These are phyloP conservation scores for Magnolia officinalis DNA, from an alignment of 164 flowering plant genomes.

Conservation along the genomic window DNA sequence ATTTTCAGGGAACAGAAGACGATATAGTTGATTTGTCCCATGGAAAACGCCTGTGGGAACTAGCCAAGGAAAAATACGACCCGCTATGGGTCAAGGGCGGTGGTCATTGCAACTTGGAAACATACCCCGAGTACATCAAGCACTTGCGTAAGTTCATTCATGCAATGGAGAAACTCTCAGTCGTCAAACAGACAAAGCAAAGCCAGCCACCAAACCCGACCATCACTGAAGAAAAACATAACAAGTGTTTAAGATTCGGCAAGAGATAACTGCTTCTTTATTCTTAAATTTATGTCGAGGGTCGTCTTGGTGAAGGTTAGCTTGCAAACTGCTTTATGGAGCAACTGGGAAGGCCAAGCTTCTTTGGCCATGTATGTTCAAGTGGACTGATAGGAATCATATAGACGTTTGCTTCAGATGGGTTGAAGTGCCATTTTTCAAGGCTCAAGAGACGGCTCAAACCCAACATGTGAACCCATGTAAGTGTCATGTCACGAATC, in stretches of 20 bases:
- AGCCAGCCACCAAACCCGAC: conserved; percentile 32
- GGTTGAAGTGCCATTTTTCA: not conserved
- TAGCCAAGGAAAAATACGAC: conserved; percentile 88
- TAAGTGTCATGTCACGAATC: not conserved
- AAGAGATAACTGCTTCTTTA: conserved; percentile 33
- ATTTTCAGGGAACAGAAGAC: conserved; percentile 75
- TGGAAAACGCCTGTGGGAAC: conserved; percentile 93
- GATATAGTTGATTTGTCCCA: conserved; percentile 93
- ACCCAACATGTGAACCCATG: conserved; percentile 4
- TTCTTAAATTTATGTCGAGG: not conserved
- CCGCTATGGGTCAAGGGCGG: conserved; percentile 97
- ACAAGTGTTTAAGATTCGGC: conserved; percentile 83
- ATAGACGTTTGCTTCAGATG: conserved; percentile 10
- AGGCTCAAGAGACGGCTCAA: conserved; percentile 5
- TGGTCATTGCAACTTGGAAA: conserved; percentile 95
- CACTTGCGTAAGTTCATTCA: conserved; percentile 82
- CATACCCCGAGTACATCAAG: conserved; percentile 91
- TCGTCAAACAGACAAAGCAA: conserved; percentile 45
- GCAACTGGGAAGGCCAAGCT: conserved; percentile 5
- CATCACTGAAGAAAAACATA: conserved; percentile 61
- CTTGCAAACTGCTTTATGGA: conserved; percentile 9
- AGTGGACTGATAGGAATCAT: conserved; percentile 6
- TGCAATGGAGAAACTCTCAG: conserved; percentile 80
- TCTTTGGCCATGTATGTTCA: conserved; percentile 2
- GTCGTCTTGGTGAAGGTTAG: not conserved